Evolutionary conservation across 2,329 filamentous ascomycete species (phyloP).

Genomic region (Pseudocercospora ulei): DNA sequence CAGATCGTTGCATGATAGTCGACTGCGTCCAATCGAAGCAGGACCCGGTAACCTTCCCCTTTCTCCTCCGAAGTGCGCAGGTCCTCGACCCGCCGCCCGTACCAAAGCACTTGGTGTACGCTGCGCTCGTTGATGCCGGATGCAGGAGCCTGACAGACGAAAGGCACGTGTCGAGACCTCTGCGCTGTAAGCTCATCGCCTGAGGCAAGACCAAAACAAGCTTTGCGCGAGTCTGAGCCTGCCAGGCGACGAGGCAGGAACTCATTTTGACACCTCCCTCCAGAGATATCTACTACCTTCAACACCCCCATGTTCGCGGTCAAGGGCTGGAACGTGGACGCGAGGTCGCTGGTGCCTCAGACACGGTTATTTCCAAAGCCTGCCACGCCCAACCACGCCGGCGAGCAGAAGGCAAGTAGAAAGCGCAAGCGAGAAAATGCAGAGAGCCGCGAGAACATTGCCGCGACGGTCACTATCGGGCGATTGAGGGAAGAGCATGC

Average conservation of each 20-base stretch:
- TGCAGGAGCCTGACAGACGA: conserved; percentile 55
- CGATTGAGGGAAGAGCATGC: conserved; percentile 72
- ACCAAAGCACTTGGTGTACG: conserved; percentile 60
- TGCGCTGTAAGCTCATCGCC: conserved; percentile 39
- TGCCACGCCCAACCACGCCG: conserved; percentile 37
- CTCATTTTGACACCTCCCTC: too few species aligned
- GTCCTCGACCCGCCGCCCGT: conserved; percentile 41
- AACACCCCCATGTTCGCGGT: conserved; percentile 70
- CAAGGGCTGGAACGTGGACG: conserved; percentile 78
- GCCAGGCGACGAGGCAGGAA: too few species aligned
- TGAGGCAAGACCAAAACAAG: not conserved
- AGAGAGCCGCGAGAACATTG: conserved; percentile 46
- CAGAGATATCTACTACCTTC: too few species aligned
- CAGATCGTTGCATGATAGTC: conserved; percentile 53
- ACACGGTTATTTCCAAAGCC: conserved; percentile 37
- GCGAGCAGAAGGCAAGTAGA: conserved; percentile 46
- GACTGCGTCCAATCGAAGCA: conserved; percentile 52
- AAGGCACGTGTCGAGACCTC: conserved; percentile 53
- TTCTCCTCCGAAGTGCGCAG: conserved; percentile 23
- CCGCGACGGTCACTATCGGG: conserved; percentile 53
- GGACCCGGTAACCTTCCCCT: conserved; percentile 37
- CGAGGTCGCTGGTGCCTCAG: conserved; percentile 62
- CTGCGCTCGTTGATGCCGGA: conserved; percentile 54
- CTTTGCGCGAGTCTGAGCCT: too few species aligned
- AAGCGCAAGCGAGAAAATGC: conserved; percentile 31